These are phyloP conservation scores for Paxillus rubicundulus DNA, from an alignment of 768 basidiomycete genomes.

Conservation along the genomic window DNA sequence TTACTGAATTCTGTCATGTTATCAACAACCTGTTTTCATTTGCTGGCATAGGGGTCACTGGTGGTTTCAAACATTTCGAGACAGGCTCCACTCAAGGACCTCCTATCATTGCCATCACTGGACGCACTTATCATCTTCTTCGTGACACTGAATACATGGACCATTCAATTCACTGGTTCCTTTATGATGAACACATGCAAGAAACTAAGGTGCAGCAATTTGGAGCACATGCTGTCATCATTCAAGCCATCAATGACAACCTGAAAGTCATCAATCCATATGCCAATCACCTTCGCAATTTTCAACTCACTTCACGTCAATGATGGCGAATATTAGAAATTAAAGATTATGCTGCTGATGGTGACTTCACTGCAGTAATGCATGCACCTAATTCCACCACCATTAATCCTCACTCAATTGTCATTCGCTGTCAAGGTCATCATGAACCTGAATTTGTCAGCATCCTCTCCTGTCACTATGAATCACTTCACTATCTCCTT, in stretches of 20 bases:
- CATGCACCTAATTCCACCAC: background rate
- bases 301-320: background rate
- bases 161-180: background rate
- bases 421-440: background rate
- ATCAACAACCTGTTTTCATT: background rate
- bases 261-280: no score
- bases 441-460: background rate
- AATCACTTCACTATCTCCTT: slow-evolving; percentile 29
- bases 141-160: background rate
- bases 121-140: background rate
- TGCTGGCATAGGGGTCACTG: background rate
- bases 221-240: background rate
- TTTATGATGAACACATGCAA: background rate
- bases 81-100: background rate
- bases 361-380: background rate
- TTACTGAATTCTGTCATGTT: no score
- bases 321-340: background rate
- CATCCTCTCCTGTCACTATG: background rate
- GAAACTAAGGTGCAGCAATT: background rate
- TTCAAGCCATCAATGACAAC: no score
- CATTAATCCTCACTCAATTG: background rate
- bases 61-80: background rate
- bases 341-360: background rate
- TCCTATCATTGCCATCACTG: background rate
- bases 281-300: background rate